Conservation (phyloP, 2,329 filamentous ascomycete genomes). For the Pseudogymnoascus sp. region DNA sequence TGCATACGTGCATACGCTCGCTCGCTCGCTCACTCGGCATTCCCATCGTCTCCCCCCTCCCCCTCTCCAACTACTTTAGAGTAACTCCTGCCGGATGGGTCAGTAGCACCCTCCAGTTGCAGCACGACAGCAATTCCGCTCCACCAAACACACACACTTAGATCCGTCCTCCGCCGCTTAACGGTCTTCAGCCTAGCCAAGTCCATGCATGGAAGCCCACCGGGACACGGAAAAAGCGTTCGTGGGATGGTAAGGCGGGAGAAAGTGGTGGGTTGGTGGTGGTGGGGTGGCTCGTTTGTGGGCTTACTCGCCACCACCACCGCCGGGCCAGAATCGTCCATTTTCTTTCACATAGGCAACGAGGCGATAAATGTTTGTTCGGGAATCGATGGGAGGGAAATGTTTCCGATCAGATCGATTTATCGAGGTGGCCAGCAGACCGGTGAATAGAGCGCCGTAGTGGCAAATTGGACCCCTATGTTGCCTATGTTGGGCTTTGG, state of each 20-base stretch:
- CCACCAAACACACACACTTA: background rate
- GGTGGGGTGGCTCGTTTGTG: background rate
- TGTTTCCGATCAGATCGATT: background rate
- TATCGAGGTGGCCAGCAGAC: background rate
- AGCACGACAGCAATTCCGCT: background rate
- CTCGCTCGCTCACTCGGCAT: background rate
- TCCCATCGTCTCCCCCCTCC: background rate
- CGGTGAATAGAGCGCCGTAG: background rate
- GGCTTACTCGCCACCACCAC: background rate
- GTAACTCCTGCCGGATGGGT: conserved; percentile 6
- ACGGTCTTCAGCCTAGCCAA: background rate
- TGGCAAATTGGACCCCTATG: background rate
- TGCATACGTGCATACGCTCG: background rate
- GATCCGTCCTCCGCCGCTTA: background rate
- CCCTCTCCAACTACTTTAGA: background rate
- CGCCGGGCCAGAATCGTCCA: background rate
- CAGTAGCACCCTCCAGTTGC: background rate
- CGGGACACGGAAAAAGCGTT: background rate
- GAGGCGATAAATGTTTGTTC: too few relatives aligned
- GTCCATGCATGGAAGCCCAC: background rate
- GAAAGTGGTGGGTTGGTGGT: background rate
- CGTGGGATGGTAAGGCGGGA: too few relatives aligned
- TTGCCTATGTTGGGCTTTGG: background rate
- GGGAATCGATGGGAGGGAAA: too few relatives aligned
- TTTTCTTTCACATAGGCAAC: background rate